Base-by-base conservation (phyloP, 495 filamentous ascomycete species). In the Podospora pseudopauciseta region DNA sequence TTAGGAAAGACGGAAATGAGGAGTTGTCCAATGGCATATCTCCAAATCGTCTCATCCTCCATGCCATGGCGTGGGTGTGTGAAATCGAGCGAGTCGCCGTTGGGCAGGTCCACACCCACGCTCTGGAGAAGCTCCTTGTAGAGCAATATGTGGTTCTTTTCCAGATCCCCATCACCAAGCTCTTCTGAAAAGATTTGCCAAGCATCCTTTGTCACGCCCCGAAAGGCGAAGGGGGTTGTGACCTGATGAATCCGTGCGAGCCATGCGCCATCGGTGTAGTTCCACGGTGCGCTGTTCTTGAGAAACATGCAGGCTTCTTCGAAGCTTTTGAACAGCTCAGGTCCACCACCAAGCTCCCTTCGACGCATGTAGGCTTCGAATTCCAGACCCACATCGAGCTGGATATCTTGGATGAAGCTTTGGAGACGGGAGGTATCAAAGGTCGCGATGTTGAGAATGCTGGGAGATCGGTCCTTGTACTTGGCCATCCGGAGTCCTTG, bases 131-230 rank as follows among this genome's bases (percentile, higher is more conserved):
- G 70, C 13, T 80, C 30, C 18, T 75, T 67, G 65, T 81, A 86
- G 26, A 85, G 67, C 20, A 75, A 62, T 13, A 84, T 82, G 72
- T 86, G 82, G 67, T 85, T 80, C 70, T 83, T 80, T 27, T 71
- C 60, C 53, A 75, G 68, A 71, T 84, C 78, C 0, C 84, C 84
- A 70, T 85, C 78, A 5, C 84, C 84, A 7, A 85, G 71, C 67
- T 86, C 84, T 63, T 85, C 83, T 4, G 80, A 79, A 54, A 85
- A 72, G 4, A 85, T 73, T 61, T 85, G 83, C 84, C 82, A 86
- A 16, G 80, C 77, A 19, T 80, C 72, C 67, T 80, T 80, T n/a
- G 75, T 78, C 5, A 78, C 69, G 5, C 64, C 44, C 23, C 80
- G 74, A 13, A 80, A 61, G 9, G 66, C 26, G 60, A 79, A 81